Base-by-base conservation (phyloP, 2,329 filamentous ascomycete species). In the Bipolaris oryzae region DNA sequence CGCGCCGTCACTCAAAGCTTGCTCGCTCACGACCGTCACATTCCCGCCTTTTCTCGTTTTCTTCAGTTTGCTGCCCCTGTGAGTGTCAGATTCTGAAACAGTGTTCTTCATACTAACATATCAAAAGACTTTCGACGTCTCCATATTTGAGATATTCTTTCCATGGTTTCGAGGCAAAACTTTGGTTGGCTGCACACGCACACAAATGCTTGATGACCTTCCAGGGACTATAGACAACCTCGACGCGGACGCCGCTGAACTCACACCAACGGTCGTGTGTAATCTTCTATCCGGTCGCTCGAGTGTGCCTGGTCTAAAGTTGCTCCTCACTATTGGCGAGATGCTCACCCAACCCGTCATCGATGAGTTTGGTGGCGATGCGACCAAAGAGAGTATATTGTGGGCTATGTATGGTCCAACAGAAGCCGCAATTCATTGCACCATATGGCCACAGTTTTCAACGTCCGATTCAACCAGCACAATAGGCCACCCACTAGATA, bases 361-460 rank as follows among this genome's bases (percentile, higher is more conserved):
- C 20, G 79, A 85, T 34, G 91, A 96, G 70, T 97, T 95, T 79
- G 92, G 91, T 5, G 85, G 85, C 2, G 78, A 80, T 9, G 69
- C 74, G 0, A 70, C 70, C 0, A 77, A 76, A 7, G 72, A 79
- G 1, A 88, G 89, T 63, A 87, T 96, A 41, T 81, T 97, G 0
- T 93, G 91, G 84, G 93, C 88, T 33, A 96, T 96, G 92, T 97
- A 97, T 71, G 93, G 93, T 0, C 93, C 93, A 1, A 97, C 93
- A 0, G 93, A 97, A 77, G 91, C 91, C 7, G 87, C 92, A 0
- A 96, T 97, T 55, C 93, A 97, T 72, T 97, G 91, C 72, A 96
- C 91, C 0, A 76, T 95, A 4, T 88, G 91, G 61, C 79, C 87
- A 0, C 78, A 80, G 0, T 88, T 96, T 66, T 71, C 77, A 5